Base-by-base conservation (phyloP, 352 stramenopile species). In the Phytopythium aichiense region DNA sequence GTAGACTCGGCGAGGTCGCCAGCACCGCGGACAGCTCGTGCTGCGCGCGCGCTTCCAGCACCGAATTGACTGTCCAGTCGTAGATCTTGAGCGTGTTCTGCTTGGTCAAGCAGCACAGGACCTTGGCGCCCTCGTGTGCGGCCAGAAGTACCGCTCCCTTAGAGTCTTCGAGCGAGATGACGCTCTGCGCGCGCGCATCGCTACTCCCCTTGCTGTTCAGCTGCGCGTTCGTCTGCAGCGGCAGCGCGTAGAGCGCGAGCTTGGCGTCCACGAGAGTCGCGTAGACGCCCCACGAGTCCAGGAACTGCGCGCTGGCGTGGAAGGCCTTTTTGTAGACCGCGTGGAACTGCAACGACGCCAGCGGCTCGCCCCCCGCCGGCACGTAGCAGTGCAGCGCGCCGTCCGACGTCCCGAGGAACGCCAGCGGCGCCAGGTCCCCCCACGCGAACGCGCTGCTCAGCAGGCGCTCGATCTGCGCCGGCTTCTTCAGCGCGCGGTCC, bases 281-380 rank as follows among this genome's bases (percentile, higher is more conserved):
- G 56, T 76, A 85, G 8, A 92, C 72, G 31, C 86, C 80, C 86
- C 86, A 95, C 23, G 59, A 49, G 64, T 95, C 82, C 31, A 95
- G 56, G 35, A 92, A 78, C 30, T 62, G 56, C 40, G 79, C 73
- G 64, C 68, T 71, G 7, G 69, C 22, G 63, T 91, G 79, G 62
- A 69, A 91, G 18, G 91, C 55, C 49, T 77, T 77, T 59, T 88
- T 89, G 67, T 84, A 81, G 42, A 81, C 73, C 28, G 78, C 61
- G 53, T 90, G 81, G 67, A 65, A 86, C 33, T 69, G 72, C 49
- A 89, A 40, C 16, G 63, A 73, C 31, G 56, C 64, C 13, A 69
- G 58, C 18, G 62, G 61, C 25, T 55, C 23, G 16, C 50, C 56
- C 22, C 52, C 13, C 25, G 74, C 65, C n/a, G 73, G 71, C 49